Evolutionary conservation across 192 early-diverging fungal species (phyloP).

Genomic region (Podila verticillata): DNA sequence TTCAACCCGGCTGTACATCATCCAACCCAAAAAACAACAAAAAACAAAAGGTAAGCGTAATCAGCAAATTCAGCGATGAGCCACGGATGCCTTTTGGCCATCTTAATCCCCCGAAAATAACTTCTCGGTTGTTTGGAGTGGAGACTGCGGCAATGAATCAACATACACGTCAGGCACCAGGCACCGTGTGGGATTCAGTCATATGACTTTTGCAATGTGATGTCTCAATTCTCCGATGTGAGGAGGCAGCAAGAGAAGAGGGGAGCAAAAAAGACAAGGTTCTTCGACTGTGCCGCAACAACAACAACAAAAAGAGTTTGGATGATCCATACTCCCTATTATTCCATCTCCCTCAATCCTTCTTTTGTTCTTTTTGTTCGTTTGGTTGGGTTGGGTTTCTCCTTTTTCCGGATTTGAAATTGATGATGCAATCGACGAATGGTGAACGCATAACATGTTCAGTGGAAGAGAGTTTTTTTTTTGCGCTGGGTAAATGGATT

Average conservation of each 20-base stretch:
- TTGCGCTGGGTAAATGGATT: slow-evolving; percentile 2
- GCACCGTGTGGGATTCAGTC: background rate
- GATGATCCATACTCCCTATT: background rate
- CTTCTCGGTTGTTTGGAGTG: background rate
- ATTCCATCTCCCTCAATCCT: background rate
- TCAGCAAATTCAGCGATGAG: background rate
- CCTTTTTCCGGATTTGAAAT: no score
- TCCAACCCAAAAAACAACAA: background rate
- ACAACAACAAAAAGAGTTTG: background rate
- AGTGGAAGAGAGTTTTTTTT: background rate
- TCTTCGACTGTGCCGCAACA: background rate
- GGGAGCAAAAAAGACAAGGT: no score
- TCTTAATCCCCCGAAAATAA: background rate
- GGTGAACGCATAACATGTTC: background rate
- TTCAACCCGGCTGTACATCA: background rate
- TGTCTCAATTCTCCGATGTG: no score
- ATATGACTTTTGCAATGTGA: background rate
- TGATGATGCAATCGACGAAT: background rate
- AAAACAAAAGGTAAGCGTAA: slow-evolving; percentile 2
- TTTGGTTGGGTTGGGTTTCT: background rate
- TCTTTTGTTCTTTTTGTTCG: background rate
- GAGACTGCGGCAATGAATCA: background rate
- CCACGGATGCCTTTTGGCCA: background rate
- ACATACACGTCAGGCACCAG: background rate
- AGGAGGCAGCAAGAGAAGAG: no score